These are phyloP conservation scores for Tricholoma matsutake DNA, from an alignment of 768 basidiomycete genomes.

Conservation along the genomic window DNA sequence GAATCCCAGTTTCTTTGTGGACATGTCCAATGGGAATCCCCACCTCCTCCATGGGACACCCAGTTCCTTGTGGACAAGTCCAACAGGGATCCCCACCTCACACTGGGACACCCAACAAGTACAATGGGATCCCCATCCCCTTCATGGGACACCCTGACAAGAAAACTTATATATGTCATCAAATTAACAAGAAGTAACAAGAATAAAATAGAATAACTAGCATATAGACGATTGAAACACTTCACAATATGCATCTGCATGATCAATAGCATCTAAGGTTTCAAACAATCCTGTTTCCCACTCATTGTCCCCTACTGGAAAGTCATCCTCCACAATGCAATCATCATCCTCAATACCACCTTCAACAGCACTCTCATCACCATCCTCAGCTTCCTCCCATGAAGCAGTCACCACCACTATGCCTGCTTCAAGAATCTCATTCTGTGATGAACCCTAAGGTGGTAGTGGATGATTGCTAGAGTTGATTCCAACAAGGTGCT, in stretches of 20 bases:
- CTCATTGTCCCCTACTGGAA: neutral
- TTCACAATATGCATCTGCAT: neutral
- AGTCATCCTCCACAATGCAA: neutral
- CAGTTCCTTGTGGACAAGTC: too few species aligned
- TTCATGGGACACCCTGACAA: too few species aligned
- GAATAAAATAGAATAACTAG: too few species aligned
- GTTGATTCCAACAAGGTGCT: neutral
- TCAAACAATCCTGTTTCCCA: neutral
- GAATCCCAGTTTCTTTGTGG: too few species aligned
- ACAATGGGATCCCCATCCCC: too few species aligned
- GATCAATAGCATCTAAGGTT: neutral
- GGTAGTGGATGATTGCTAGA: neutral
- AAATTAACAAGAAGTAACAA: too few species aligned
- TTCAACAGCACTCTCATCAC: neutral
- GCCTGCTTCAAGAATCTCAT: neutral
- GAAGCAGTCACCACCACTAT: neutral
- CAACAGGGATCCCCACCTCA: too few species aligned
- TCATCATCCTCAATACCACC: neutral
- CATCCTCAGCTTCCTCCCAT: neutral
- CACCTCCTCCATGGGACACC: too few species aligned
- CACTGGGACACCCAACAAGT: too few species aligned
- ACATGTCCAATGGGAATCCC: too few species aligned
- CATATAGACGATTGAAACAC: neutral
- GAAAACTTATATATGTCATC: too few species aligned
- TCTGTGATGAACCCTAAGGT: neutral